Base-by-base conservation (phyloP, 768 basidiomycete genomes). In the Pleurotus salmoneostramineus region DNA sequence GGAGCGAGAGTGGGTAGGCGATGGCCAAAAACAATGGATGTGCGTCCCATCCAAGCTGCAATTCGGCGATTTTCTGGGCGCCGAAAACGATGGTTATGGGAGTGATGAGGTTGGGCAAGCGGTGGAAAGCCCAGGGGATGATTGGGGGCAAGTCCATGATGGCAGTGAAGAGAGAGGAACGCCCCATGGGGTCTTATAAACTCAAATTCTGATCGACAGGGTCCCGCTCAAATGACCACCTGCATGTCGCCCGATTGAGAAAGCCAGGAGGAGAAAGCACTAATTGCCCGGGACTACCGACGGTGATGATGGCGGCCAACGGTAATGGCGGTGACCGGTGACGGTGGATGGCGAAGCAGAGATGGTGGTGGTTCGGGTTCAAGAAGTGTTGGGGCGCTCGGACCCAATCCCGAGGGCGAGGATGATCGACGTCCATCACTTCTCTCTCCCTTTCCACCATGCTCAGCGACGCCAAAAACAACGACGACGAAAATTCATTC, bases 101-200 rank as follows among this genome's bases (percentile, higher is more conserved):
- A 14, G 48, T 40, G 17, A 15, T 7, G n/a, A 57, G 21, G 34
- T 34, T 33, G 14, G 56, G 56, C 10, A 57, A 32, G 6, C 56
- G 45, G 7, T 57, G 56, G 2, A 57, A 57, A 4, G 48, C 46
- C n/a, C 44, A 57, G 31, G 56, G 35, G 21, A 57, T 21, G 6
- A 47, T 50, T 57, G 56, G 56, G 12, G 56, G 56, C 34, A 57
- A 12, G 12, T 57, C 56, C 56, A 57, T 57, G 32, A n/a, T 57
- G 52, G 48, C 14, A 31, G 48, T 34, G 44, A 15, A 6, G 11
- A 15, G n/a, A 15, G 44, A 45, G n/a, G 6, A 17, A 7, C 44
- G 44, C 17, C 10, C 44, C 12, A 45, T 11, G 14, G 37, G n/a
- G 14, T 17, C 17, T 14, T 45, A 45, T 45, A 45, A n/a, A n/a